phyloP scores from a whole-genome alignment of 306 rosid genomes.

The Vigna nakashimae region DNA sequence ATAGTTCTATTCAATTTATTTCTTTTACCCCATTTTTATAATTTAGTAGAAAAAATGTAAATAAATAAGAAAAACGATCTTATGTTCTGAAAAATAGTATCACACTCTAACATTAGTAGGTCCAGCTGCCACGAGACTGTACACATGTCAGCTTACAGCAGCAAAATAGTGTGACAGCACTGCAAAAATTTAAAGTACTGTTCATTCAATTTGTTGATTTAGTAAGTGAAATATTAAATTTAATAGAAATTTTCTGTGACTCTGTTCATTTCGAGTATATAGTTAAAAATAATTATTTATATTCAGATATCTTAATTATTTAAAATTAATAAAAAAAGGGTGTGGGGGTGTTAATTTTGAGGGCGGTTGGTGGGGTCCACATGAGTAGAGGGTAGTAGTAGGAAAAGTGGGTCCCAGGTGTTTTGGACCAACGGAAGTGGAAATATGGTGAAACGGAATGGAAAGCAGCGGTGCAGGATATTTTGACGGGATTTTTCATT shows the following conservation, averaged over 20 bases:
- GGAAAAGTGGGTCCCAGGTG: conserved; percentile 34
- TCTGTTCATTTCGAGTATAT: neutral
- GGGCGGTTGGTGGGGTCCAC: conserved; percentile 5
- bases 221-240: neutral
- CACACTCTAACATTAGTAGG: neutral
- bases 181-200: neutral
- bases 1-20: neutral
- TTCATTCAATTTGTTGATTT: neutral
- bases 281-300: too few species aligned
- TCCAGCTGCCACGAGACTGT: neutral
- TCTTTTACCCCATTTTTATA: neutral
- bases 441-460: neutral
- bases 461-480: conserved; percentile 44
- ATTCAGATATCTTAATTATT: too few species aligned
- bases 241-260: neutral
- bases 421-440: conserved; percentile 44
- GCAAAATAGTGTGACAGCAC: neutral
- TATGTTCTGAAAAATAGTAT: neutral
- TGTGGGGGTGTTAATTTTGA: neutral
- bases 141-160: conserved; percentile 7
- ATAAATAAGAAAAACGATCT: neutral
- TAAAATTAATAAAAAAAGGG: neutral
- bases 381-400: neutral
- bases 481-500: conserved; percentile 30
- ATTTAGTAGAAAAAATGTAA: neutral